Evolutionary conservation across 495 filamentous ascomycete species (phyloP).

Genomic region (Talaromyces proteolyticus): DNA sequence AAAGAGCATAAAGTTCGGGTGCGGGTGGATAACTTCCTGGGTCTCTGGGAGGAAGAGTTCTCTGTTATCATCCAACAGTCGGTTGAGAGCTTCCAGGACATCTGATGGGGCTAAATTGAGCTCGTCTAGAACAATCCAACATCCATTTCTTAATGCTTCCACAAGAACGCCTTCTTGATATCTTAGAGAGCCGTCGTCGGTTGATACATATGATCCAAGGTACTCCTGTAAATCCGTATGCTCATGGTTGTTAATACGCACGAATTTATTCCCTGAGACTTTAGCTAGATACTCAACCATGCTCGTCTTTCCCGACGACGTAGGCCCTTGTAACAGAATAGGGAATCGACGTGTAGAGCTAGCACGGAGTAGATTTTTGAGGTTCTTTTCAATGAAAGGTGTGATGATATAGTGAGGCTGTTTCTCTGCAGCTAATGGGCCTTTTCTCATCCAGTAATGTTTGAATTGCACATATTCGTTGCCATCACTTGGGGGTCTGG

Average conservation of each 20-base stretch:
- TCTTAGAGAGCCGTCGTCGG: slow-evolving; percentile 69
- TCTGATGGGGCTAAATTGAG: slow-evolving; percentile 95
- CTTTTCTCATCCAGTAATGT: slow-evolving; percentile 87
- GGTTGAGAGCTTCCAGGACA: slow-evolving; percentile 91
- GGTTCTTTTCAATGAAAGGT: slow-evolving; percentile 86
- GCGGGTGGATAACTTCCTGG: slow-evolving; percentile 85
- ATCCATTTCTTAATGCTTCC: slow-evolving; percentile 82
- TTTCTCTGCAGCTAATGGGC: slow-evolving; percentile 55
- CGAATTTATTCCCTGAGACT: slow-evolving; percentile 91
- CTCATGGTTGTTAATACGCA: slow-evolving; percentile 99
- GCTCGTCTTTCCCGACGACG: slow-evolving; percentile 94
- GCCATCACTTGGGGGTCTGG: slow-evolving; percentile 68
- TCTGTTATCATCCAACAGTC: slow-evolving; percentile 94
- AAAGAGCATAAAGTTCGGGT: slow-evolving; percentile 95
- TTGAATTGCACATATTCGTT: slow-evolving; percentile 79
- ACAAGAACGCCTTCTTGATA: slow-evolving; percentile 96
- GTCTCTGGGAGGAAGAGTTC: slow-evolving; percentile 97
- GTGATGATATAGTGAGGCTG: slow-evolving; percentile 94
- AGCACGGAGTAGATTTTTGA: slow-evolving; percentile 88
- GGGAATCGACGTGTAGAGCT: slow-evolving; percentile 88
- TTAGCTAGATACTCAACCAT: slow-evolving; percentile 99
- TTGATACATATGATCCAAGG: slow-evolving; percentile 87
- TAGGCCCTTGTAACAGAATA: slow-evolving; percentile 94
- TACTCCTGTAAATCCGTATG: slow-evolving; percentile 99
- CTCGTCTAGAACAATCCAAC: slow-evolving; percentile 98